phyloP scores from a whole-genome alignment of 2,329 filamentous ascomycete genomes.

The Diplodia intermedia region DNA sequence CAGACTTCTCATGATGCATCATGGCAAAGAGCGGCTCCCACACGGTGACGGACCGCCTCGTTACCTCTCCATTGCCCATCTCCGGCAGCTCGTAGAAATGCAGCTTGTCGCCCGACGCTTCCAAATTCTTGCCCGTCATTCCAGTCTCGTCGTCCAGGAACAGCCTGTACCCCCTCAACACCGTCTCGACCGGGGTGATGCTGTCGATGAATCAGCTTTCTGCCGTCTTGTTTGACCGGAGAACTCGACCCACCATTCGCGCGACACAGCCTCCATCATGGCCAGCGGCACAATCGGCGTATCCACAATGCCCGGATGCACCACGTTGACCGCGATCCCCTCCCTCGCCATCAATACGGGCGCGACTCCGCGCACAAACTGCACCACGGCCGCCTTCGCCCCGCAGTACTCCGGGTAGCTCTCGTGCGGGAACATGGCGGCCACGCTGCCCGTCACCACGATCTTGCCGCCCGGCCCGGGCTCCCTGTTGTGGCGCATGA shows the following conservation, averaged over 20 bases:
- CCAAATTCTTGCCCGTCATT: slow-evolving; percentile 54
- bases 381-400: slow-evolving; percentile 56
- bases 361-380: slow-evolving; percentile 41
- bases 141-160: slow-evolving; percentile 55
- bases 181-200: slow-evolving; percentile 50
- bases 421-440: slow-evolving; percentile 53
- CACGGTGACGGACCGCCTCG: slow-evolving; percentile 54
- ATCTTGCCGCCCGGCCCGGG: slow-evolving; percentile 53
- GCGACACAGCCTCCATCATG: slow-evolving; percentile 34
- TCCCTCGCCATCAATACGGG: slow-evolving; percentile 49
- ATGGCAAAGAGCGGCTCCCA: slow-evolving; percentile 59
- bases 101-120: slow-evolving; percentile 54
- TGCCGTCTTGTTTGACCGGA: neutral
- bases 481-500: slow-evolving; percentile 58
- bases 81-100: slow-evolving; percentile 49
- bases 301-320: slow-evolving; percentile 57
- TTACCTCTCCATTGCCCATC: slow-evolving; percentile 52
- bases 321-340: slow-evolving; percentile 57
- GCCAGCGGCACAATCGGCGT: slow-evolving; percentile 45
- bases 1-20: slow-evolving; percentile 54
- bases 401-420: slow-evolving; percentile 59
- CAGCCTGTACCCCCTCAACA: slow-evolving; percentile 55
- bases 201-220: neutral
- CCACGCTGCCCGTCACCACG: slow-evolving; percentile 54
- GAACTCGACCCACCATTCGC: slow-evolving; percentile 10